Base-by-base conservation (phyloP, 352 stramenopile species). In the Ophiocytium majus region DNA sequence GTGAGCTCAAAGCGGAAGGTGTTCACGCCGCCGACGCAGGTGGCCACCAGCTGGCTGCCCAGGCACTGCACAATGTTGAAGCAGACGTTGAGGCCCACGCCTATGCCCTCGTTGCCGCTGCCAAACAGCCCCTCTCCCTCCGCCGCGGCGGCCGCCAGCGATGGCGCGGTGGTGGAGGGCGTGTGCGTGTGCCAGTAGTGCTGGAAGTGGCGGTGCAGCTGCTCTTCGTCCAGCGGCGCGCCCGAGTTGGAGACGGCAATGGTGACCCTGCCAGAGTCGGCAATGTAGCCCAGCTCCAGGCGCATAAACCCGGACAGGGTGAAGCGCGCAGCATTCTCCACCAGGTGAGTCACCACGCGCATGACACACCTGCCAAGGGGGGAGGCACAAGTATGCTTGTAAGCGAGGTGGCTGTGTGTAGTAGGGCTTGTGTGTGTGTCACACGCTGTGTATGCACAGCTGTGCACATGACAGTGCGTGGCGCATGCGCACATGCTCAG, bases 21-120 rank as follows among this genome's bases (percentile, higher is more conserved):
- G 64, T 76, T 76, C 5, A 76, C 64, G 34, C 64, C 64, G 34
- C 17, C 17, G 5, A 17, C 64, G 34, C 64, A 17, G 5, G 64
- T 76, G 5, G 17, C 34, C 64, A 76, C 64, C 5, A 76, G 34
- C 31, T 37, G 5, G 5, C 5, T 14, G 5, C 64, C 64, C 5
- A 76, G 31, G 34, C 64, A 76, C 64, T 76, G 64, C 17, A 76
- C 10, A 10, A 76, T 76, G 34, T 76, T 76, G 64, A 76, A 76
- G 34, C 31, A 76, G 64, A 76, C 17, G 64, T 76, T 76, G 64
- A 76, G 64, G 5, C 64, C 64, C 5, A 76, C 31, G 31, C 64
- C 64, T 5, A 76, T 76, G 64, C 64, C 64, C 64, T 76, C 64
- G 34, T 17, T 17, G 34, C 17, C 64, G 5, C 17, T 17, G 34